Conservation (phyloP, 805 yeast species). For the Zygotorulaspora chibaensis region DNA sequence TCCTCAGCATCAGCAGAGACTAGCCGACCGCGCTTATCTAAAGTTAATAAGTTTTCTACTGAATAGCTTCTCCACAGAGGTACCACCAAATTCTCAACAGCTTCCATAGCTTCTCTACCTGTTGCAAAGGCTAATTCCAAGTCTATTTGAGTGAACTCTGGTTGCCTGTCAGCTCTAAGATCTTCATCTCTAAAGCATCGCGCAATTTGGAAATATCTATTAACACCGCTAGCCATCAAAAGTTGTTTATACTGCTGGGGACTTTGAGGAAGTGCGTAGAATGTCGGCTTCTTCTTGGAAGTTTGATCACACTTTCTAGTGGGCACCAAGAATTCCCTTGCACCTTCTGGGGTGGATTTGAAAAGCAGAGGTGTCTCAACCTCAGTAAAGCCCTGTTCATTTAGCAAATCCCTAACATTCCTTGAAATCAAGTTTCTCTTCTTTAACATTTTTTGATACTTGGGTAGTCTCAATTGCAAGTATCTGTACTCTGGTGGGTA, state of each 20-base stretch:
- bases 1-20: slow-evolving; percentile 18
- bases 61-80: slow-evolving; percentile 53
- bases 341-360: slow-evolving; percentile 98
- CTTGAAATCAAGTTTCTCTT: slow-evolving; percentile 54
- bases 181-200: slow-evolving; percentile 96
- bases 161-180: slow-evolving; percentile 90
- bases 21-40: slow-evolving; percentile 24
- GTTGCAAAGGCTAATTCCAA: slow-evolving; percentile 84
- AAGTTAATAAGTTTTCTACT: slow-evolving; percentile 27
- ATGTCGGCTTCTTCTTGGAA: slow-evolving; percentile 30
- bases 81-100: slow-evolving; percentile 55
- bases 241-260: slow-evolving; percentile 97
- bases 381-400: slow-evolving; percentile 56
- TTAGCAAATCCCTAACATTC: slow-evolving; percentile 42
- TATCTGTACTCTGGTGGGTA: slow-evolving; percentile 81
- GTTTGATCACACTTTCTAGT: slow-evolving; percentile 52
- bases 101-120: slow-evolving; percentile 59
- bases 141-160: slow-evolving; percentile 97
- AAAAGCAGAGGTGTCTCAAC: slow-evolving; percentile 90
- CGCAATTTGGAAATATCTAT: slow-evolving; percentile 84
- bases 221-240: slow-evolving; percentile 89
- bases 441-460: slow-evolving; percentile 52
- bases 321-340: slow-evolving; percentile 92
- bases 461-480: slow-evolving; percentile 65
- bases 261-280: slow-evolving; percentile 93